Conservation (phyloP, 129 eudicot genomes). For the Centrapalus pauciflorus region DNA sequence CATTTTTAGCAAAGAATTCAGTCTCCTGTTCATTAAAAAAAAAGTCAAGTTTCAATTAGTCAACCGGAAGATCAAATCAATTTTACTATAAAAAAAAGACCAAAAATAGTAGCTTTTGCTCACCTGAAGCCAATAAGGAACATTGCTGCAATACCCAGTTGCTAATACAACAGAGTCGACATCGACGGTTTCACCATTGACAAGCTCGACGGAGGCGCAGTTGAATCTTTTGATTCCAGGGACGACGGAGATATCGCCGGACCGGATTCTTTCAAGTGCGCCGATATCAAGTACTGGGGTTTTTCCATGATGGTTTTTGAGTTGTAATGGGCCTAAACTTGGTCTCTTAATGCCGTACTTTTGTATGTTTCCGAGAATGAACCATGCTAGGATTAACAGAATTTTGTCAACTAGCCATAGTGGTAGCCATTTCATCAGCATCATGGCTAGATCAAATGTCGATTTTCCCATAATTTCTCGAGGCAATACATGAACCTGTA, state of each 20-base stretch:
- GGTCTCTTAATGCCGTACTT: slow-evolving; percentile 70
- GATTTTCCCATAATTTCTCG: slow-evolving; percentile 68
- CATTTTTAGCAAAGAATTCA: slow-evolving; percentile 76
- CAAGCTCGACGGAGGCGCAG: slow-evolving; percentile 49
- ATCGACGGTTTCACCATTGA: slow-evolving; percentile 54
- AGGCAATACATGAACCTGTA: slow-evolving; percentile 73
- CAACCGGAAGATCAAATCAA: slow-evolving; percentile 2
- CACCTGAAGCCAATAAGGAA: slow-evolving; percentile 92
- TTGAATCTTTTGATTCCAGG: slow-evolving; percentile 69
- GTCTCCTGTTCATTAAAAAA: slow-evolving; percentile 44
- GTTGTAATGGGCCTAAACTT: slow-evolving; percentile 54
- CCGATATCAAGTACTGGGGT: slow-evolving; percentile 87
- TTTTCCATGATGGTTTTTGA: slow-evolving; percentile 69
- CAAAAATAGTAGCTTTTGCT: slow-evolving; percentile 31
- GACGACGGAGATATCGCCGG: slow-evolving; percentile 62
- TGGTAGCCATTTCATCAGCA: slow-evolving; percentile 74
- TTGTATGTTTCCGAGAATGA: slow-evolving; percentile 67
- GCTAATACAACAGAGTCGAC: slow-evolving; percentile 77
- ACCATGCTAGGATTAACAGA: slow-evolving; percentile 50
- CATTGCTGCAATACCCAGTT: slow-evolving; percentile 91
- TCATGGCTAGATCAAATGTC: slow-evolving; percentile 60
- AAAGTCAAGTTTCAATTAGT: slow-evolving; percentile 15
- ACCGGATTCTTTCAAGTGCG: slow-evolving; percentile 62
- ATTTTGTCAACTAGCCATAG: slow-evolving; percentile 67
- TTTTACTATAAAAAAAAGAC: neutral